Conservation (phyloP, 78 protist species). For the Dictyostelium intermedium region DNA sequence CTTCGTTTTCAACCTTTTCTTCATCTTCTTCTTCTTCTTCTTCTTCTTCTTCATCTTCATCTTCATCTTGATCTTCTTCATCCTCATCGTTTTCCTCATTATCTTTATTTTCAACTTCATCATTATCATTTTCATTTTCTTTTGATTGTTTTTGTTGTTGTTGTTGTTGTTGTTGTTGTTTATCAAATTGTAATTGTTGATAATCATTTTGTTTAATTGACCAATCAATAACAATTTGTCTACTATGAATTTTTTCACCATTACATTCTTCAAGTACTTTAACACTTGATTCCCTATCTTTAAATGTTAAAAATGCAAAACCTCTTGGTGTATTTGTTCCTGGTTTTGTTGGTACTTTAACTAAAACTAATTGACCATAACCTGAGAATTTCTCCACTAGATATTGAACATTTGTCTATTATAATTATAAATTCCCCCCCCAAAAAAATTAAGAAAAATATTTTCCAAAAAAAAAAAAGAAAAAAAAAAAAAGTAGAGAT, state of each 20-base stretch:
- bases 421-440: no score
- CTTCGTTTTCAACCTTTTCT: slow-evolving; percentile 5
- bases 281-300: background rate
- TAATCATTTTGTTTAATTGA: slow-evolving; percentile 41
- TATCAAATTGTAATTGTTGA: background rate
- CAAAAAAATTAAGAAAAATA: background rate
- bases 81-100: background rate
- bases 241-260: background rate
- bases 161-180: slow-evolving; percentile 2
- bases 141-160: no score
- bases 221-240: slow-evolving; percentile 69
- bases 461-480: background rate
- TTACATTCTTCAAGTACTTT: slow-evolving; percentile 36
- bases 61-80: slow-evolving; percentile 10
- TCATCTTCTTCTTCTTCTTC: slow-evolving; percentile 10
- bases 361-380: slow-evolving; percentile 25
- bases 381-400: background rate
- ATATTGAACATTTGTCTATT: background rate
- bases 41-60: slow-evolving; percentile 1
- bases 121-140: slow-evolving; percentile 5
- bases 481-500: background rate
- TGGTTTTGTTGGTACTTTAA: slow-evolving; percentile 56
- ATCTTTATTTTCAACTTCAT: slow-evolving; percentile 4
- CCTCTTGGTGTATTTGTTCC: slow-evolving; percentile 18
- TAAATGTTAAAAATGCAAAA: slow-evolving; percentile 53